A percentile compares a stretch with the other conserved stretches of the same genome.
Conservation (phyloP, 192 early-diverging fungal genomes). For the Chytriomyces hyalinus region DNA sequence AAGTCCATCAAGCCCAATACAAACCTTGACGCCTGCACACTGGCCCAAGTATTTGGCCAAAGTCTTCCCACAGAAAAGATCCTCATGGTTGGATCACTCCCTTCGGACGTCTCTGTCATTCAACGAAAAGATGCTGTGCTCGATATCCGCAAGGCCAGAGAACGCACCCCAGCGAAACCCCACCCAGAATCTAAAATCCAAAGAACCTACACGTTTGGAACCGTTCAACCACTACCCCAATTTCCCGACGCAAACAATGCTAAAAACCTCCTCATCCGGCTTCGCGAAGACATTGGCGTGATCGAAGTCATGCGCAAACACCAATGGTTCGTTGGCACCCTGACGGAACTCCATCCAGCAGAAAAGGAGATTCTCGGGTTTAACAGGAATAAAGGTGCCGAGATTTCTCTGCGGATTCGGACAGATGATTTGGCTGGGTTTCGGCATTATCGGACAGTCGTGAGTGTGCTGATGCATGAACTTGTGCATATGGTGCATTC, state of each 20-base stretch:
- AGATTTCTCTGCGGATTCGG: slow-evolving; percentile 76
- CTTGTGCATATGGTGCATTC: slow-evolving; percentile 69
- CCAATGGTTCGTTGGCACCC: slow-evolving; percentile 68
- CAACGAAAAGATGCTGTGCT: slow-evolving; percentile 28
- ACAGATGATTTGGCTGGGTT: slow-evolving; percentile 81
- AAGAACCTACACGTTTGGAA: slow-evolving; percentile 58
- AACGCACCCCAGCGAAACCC: slow-evolving; percentile 7
- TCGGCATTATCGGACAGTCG: slow-evolving; percentile 68
- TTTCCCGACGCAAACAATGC: slow-evolving; percentile 61
- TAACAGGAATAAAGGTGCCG: slow-evolving; percentile 69
- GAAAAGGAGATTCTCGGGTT: slow-evolving; percentile 74
- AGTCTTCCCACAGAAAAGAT: slow-evolving; percentile 41
- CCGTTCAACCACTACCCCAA: slow-evolving; percentile 60
- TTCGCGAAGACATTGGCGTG: slow-evolving; percentile 69
- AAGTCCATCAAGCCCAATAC: slow-evolving; percentile 42
- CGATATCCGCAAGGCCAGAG: slow-evolving; percentile 7
- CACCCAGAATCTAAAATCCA: slow-evolving; percentile 14
- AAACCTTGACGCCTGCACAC: slow-evolving; percentile 26
- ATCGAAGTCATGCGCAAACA: slow-evolving; percentile 51
- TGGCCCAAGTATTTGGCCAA: slow-evolving; percentile 38
- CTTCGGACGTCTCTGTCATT: slow-evolving; percentile 42
- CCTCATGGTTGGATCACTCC: slow-evolving; percentile 60
- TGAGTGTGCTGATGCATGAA: slow-evolving; percentile 79
- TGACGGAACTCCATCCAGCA: slow-evolving; percentile 73
- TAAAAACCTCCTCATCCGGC: slow-evolving; percentile 61